Evolutionary conservation across 2,329 filamentous ascomycete genomes (phyloP).

Genomic region (Exophiala spinifera): DNA sequence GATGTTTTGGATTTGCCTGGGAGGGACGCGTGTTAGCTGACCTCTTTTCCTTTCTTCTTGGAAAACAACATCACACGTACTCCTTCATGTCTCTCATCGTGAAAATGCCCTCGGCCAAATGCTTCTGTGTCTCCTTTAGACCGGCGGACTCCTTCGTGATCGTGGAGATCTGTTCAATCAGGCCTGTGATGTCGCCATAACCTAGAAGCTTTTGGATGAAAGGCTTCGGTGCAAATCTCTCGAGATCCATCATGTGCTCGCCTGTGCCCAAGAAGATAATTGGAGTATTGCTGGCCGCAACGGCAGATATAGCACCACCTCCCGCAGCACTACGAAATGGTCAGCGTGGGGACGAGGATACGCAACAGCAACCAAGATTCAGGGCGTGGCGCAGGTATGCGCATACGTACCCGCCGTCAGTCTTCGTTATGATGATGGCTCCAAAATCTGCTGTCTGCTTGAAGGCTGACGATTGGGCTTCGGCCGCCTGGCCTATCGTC

Average conservation of each 20-base stretch:
- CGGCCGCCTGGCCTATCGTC: slow-evolving; percentile 92
- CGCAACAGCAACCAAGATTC: background rate
- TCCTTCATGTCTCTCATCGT: slow-evolving; percentile 91
- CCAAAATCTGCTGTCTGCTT: slow-evolving; percentile 96
- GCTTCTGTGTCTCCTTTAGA: slow-evolving; percentile 96
- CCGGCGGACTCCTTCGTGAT: slow-evolving; percentile 79
- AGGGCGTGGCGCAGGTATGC: background rate
- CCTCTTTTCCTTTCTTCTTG: too few relatives aligned
- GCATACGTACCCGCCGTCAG: slow-evolving; percentile 67
- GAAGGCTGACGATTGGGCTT: slow-evolving; percentile 92
- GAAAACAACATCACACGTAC: slow-evolving; percentile 66
- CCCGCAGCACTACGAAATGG: slow-evolving; percentile 57
- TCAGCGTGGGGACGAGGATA: too few relatives aligned
- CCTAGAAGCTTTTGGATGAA: slow-evolving; percentile 93
- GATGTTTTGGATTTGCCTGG: slow-evolving; percentile 64
- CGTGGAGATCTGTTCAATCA: slow-evolving; percentile 94
- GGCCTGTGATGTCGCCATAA: slow-evolving; percentile 93
- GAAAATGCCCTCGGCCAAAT: slow-evolving; percentile 95
- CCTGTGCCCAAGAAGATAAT: slow-evolving; percentile 98
- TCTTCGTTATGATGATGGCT: slow-evolving; percentile 98
- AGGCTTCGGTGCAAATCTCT: slow-evolving; percentile 85
- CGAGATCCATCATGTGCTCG: slow-evolving; percentile 93
- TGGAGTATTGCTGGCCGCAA: slow-evolving; percentile 91
- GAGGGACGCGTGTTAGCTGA: too few relatives aligned
- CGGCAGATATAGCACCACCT: slow-evolving; percentile 94